Conservation (phyloP, 2,329 filamentous ascomycete genomes). For the Penicillium crustosum region DNA sequence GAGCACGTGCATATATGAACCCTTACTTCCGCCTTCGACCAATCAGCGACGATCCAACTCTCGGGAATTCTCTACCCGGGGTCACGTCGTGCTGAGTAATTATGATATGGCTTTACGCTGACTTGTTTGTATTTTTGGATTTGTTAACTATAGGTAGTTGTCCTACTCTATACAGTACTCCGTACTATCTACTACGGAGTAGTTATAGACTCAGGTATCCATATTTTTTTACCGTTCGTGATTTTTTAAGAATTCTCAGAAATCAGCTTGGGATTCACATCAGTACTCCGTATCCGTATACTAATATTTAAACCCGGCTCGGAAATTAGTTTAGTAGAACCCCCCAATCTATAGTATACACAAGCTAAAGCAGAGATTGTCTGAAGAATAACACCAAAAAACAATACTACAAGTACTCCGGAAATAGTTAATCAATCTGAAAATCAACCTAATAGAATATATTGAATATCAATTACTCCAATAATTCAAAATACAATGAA, state of each 20-base stretch:
- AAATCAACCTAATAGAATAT: not conserved
- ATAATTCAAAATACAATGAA: not conserved
- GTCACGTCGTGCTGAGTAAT: conserved; percentile 15
- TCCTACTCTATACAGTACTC: not conserved
- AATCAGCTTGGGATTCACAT: not conserved
- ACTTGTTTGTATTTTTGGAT: not conserved
- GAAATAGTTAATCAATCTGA: no score
- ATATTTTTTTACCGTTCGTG: no score
- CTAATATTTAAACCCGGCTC: not conserved
- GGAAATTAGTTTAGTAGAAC: not conserved
- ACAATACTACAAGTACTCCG: no score
- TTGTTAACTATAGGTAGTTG: no score
- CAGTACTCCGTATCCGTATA: not conserved
- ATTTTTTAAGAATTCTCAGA: no score
- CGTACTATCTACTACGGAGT: no score
- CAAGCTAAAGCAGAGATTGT: not conserved
- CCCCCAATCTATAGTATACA: not conserved
- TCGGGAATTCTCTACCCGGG: conserved; percentile 3
- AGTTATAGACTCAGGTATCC: not conserved
- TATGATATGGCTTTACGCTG: not conserved
- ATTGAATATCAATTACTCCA: not conserved
- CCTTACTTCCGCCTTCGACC: not conserved
- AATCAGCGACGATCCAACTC: conserved; percentile 2
- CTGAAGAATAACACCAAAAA: not conserved
- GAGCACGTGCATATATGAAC: not conserved